Conservation (phyloP, 306 rosid genomes). For the Urtica urens region DNA sequence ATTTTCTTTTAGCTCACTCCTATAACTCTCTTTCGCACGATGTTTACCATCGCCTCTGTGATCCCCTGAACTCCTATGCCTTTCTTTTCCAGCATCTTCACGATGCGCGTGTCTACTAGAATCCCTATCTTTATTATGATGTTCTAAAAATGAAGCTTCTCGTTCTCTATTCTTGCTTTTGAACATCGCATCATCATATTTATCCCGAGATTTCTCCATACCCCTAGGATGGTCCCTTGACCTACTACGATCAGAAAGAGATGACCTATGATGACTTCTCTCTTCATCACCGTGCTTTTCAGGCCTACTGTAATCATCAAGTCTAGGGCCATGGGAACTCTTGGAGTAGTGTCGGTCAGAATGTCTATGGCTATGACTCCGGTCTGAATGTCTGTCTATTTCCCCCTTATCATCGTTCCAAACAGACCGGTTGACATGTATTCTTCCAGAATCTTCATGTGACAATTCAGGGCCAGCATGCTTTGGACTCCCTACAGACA, state of each 20-base stretch:
- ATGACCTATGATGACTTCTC: constrained; percentile 33
- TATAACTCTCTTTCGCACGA: constrained; percentile 34
- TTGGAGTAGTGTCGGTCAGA: constrained; percentile 51
- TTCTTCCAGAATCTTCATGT: constrained; percentile 33
- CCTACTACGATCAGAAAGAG: constrained; percentile 34
- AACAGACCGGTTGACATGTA: constrained; percentile 32
- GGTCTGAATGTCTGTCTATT: constrained; percentile 38
- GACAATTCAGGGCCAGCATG: constrained; percentile 38
- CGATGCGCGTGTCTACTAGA: constrained; percentile 33
- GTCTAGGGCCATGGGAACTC: constrained; percentile 53
- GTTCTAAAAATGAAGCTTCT: neutral
- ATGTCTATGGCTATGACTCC: constrained; percentile 41
- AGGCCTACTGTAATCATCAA: constrained; percentile 30
- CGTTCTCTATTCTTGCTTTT: constrained; percentile 41
- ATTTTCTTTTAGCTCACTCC: constrained; percentile 35
- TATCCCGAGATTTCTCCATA: constrained; percentile 48
- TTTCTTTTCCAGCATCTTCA: constrained; percentile 48
- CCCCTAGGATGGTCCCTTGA: constrained; percentile 39
- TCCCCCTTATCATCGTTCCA: constrained; percentile 47
- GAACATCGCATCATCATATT: constrained; percentile 42
- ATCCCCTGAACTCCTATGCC: constrained; percentile 45
- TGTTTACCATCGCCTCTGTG: constrained; percentile 37
- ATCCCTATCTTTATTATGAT: constrained; percentile 43
- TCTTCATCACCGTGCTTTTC: constrained; percentile 53
- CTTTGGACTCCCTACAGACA: constrained; percentile 56